Evolutionary conservation across 257 asterid genomes (phyloP).

Genomic region (Plantago major): DNA sequence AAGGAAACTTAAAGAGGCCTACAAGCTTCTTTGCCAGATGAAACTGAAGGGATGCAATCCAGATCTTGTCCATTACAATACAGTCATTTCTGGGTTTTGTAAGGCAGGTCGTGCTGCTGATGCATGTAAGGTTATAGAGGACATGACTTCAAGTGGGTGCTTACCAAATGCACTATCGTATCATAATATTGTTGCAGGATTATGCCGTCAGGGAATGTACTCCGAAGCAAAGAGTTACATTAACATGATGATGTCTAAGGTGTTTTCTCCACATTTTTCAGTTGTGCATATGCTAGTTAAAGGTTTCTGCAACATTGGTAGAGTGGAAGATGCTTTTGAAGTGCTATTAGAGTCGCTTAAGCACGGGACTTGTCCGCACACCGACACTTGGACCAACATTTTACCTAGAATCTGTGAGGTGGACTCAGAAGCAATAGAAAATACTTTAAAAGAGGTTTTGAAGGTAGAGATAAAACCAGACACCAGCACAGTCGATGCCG

Average conservation of each 20-base stretch:
- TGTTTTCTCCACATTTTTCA: constrained; percentile 65
- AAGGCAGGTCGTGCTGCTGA: constrained; percentile 71
- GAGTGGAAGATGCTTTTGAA: constrained; percentile 64
- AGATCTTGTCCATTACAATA: constrained; percentile 81
- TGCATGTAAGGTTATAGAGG: constrained; percentile 81
- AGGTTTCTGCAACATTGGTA: constrained; percentile 65
- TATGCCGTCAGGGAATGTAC: constrained; percentile 73
- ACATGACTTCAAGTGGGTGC: constrained; percentile 80
- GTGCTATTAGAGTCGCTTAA: constrained; percentile 49
- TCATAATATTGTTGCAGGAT: constrained; percentile 62
- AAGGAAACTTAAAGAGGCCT: constrained; percentile 84
- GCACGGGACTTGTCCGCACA: constrained; percentile 48
- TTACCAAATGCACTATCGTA: constrained; percentile 72
- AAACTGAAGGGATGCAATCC: constrained; percentile 86
- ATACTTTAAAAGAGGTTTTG: constrained; percentile 38
- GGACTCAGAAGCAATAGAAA: constrained; percentile 29
- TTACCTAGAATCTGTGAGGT: constrained; percentile 51
- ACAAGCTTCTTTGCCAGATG: constrained; percentile 92
- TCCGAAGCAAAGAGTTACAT: constrained; percentile 58
- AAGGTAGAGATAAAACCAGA: constrained; percentile 57
- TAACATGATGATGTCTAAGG: constrained; percentile 52
- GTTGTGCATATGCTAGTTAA: constrained; percentile 47
- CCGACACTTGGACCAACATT: constrained; percentile 67
- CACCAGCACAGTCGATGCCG: constrained; percentile 61
- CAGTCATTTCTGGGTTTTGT: constrained; percentile 74